phyloP scores from a whole-genome alignment of 495 filamentous ascomycete genomes.

The Aspergillus heteromorphus region DNA sequence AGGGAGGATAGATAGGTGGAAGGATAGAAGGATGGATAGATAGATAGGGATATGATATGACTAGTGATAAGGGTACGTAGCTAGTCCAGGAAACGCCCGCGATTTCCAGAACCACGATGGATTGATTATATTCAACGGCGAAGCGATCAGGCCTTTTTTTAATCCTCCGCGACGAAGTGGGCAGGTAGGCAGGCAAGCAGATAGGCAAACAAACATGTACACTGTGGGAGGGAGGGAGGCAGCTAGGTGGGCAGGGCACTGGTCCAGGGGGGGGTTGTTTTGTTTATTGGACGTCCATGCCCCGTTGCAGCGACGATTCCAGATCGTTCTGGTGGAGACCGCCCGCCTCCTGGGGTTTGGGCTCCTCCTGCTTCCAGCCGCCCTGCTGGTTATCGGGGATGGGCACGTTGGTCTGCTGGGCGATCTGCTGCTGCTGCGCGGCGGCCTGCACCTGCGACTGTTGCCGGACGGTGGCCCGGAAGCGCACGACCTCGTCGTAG shows the following conservation, averaged over 20 bases:
- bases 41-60: neutral
- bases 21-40: neutral
- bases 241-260: neutral
- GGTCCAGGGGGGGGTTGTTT: neutral
- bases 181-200: neutral
- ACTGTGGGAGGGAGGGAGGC: neutral
- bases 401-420: conserved; percentile 54
- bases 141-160: neutral
- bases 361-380: conserved; percentile 77
- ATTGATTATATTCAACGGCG: conserved; percentile 3
- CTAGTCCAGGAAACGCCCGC: conserved; percentile 12
- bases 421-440: conserved; percentile 35
- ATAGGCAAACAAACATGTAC: neutral
- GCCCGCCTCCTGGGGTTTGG: conserved; percentile 76
- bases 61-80: neutral
- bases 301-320: conserved; percentile 80
- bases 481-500: conserved; percentile 79
- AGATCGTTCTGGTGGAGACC: conserved; percentile 53
- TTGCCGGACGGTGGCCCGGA: conserved; percentile 69
- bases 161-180: neutral
- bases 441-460: conserved; percentile 47
- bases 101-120: conserved; percentile 11
- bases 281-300: conserved; percentile 55
- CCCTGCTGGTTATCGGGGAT: conserved; percentile 64
- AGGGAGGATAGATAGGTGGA: neutral